Conservation (phyloP, 352 stramenopile species). For the Peronospora farinosa region DNA sequence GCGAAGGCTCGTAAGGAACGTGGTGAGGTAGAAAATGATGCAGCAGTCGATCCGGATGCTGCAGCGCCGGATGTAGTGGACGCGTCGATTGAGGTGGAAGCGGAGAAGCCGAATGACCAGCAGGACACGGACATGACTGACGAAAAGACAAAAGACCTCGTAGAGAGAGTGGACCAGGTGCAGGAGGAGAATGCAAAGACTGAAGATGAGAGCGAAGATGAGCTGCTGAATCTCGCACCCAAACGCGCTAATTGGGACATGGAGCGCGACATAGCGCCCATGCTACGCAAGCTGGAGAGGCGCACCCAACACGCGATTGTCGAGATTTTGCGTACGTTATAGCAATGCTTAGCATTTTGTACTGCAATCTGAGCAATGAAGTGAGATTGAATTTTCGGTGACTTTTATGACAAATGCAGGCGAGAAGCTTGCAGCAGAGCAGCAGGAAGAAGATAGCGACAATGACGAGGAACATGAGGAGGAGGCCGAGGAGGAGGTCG, state of each 20-base stretch:
- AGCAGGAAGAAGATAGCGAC: conserved; percentile 51
- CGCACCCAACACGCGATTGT: conserved; percentile 83
- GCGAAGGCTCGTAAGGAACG: conserved; percentile 74
- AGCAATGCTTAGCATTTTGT: neutral
- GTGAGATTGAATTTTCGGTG: neutral
- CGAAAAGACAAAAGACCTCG: conserved; percentile 7
- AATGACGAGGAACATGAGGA: conserved; percentile 54
- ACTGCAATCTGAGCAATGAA: neutral
- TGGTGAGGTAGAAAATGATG: conserved; percentile 26
- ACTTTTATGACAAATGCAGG: conserved; percentile 28
- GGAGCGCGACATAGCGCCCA: conserved; percentile 77
- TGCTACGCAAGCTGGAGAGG: conserved; percentile 83
- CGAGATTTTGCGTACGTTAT: conserved; percentile 75
- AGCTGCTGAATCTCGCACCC: conserved; percentile 66
- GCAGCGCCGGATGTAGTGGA: conserved; percentile 8
- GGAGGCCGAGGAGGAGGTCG: conserved; percentile 34
- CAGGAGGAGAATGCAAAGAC: conserved; percentile 25
- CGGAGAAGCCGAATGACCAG: conserved; percentile 16
- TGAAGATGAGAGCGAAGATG: conserved; percentile 49
- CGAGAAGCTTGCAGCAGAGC: conserved; percentile 73
- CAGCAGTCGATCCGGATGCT: conserved; percentile 4
- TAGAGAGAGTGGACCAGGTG: conserved; percentile 23
- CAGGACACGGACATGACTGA: conserved; percentile 9
- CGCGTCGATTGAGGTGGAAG: conserved; percentile 10
- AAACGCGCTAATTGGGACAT: conserved; percentile 87